Percentiles rank a stretch among this genome's conserved stretches.
Evolutionary conservation across 805 yeast genomes (phyloP).

Genomic region (Kockiozyma suomiensis): DNA sequence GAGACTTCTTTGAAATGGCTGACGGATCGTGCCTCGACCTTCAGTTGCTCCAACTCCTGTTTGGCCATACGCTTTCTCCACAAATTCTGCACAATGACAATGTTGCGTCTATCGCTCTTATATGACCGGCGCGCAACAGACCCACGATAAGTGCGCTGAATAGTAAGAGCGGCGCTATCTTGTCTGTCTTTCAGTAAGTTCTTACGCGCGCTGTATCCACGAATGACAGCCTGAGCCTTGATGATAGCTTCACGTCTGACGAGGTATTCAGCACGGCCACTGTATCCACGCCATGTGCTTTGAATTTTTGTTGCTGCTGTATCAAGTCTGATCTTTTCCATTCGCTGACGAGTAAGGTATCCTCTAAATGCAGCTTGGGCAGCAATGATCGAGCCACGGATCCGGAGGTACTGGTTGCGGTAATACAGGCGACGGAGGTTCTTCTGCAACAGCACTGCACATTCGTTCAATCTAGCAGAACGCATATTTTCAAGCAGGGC

Average conservation of each 20-base stretch:
- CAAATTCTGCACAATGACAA: conserved; percentile 74
- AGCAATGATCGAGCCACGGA: conserved; percentile 54
- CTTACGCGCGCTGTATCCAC: conserved; percentile 56
- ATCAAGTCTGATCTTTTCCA: conserved; percentile 53
- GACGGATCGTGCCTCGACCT: conserved; percentile 89
- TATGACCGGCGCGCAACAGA: conserved; percentile 59
- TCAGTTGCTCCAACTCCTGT: conserved; percentile 62
- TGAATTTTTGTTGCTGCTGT: conserved; percentile 73
- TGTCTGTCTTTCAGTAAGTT: conserved; percentile 54
- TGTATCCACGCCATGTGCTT: conserved; percentile 52
- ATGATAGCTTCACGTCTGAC: conserved; percentile 56
- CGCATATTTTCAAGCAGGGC: conserved; percentile 87
- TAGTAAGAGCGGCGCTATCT: conserved; percentile 63
- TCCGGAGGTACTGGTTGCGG: conserved; percentile 62
- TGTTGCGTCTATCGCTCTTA: conserved; percentile 52
- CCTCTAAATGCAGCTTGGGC: conserved; percentile 72
- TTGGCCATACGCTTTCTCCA: conserved; percentile 76
- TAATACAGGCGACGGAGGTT: conserved; percentile 65
- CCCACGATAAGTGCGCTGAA: conserved; percentile 79
- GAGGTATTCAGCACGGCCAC: conserved; percentile 55
- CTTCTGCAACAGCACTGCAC: conserved; percentile 87
- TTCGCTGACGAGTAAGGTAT: conserved; percentile 56
- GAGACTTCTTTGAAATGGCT: conserved; percentile 88
- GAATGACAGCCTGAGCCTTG: conserved; percentile 59
- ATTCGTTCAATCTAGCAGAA: conserved; percentile 69